These are phyloP conservation scores for Starmerella apicola DNA, from an alignment of 805 yeast species.

Conservation along the genomic window DNA sequence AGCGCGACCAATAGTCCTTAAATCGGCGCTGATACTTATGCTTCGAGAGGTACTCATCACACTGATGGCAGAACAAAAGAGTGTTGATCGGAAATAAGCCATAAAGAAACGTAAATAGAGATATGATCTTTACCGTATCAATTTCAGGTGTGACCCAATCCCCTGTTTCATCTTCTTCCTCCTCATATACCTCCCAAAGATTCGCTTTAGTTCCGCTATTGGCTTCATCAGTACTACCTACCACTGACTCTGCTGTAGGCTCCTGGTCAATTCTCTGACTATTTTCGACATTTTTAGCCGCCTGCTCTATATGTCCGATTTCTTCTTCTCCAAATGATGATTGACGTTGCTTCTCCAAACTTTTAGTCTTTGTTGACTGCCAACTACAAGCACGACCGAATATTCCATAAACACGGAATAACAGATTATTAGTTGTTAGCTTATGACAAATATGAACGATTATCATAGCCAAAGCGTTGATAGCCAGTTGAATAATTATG, in stretches of 20 bases:
- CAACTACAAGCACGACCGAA: conserved; percentile 36
- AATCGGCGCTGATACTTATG: conserved; percentile 17
- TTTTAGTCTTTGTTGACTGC: conserved; percentile 16
- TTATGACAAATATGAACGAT: conserved; percentile 36
- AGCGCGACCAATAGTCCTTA: conserved; percentile 28
- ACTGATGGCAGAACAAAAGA: conserved; percentile 32
- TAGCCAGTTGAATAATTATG: conserved; percentile 29
- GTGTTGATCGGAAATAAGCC: conserved; percentile 47
- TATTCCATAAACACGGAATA: conserved; percentile 34
- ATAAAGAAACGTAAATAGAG: conserved; percentile 40
- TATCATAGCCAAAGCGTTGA: conserved; percentile 32
- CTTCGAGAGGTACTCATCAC: conserved; percentile 29
- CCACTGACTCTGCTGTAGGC: not conserved
- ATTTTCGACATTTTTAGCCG: not conserved
- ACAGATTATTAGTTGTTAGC: conserved; percentile 19
- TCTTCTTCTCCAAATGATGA: not conserved
- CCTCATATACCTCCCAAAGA: conserved; percentile 4
- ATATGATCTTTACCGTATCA: conserved; percentile 23
- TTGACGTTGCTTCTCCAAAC: not conserved
- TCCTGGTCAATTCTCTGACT: not conserved
- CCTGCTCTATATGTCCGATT: conserved; percentile 2
- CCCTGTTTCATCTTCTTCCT: conserved; percentile 1
- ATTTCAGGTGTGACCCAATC: not conserved
- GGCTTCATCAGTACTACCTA: not conserved
- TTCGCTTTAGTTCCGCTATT: not conserved